phyloP scores from a whole-genome alignment of 768 basidiomycete genomes.

The Suillus lakei region DNA sequence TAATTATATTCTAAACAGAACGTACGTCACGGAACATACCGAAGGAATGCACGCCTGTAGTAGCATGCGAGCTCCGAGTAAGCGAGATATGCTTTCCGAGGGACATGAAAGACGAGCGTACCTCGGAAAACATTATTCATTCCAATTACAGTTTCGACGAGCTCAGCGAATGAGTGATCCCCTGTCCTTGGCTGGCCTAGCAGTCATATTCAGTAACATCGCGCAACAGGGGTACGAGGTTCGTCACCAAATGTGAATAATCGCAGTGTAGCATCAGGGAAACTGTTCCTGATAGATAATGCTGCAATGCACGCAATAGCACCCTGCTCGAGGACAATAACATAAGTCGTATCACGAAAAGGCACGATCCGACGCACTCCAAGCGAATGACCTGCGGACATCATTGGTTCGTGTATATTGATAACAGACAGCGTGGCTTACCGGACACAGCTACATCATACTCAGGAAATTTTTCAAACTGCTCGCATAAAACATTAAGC shows the following conservation, averaged over 20 bases:
- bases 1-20: not conserved
- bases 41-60: constrained; percentile 47
- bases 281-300: constrained; percentile 35
- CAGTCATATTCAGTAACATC: not conserved
- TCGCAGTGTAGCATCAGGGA: constrained; percentile 26
- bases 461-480: constrained; percentile 37
- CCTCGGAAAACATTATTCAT: constrained; percentile 46
- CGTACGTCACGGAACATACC: constrained; percentile 30
- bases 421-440: constrained; percentile 15
- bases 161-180: constrained; percentile 42
- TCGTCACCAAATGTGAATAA: constrained; percentile 53
- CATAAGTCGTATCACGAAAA: not conserved
- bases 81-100: not conserved
- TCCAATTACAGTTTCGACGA: constrained; percentile 45
- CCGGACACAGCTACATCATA: constrained; percentile 41
- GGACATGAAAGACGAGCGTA: constrained; percentile 17
- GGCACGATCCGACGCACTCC: constrained; percentile 31
- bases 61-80: constrained; percentile 10
- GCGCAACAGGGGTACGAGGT: not conserved
- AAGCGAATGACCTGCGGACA: constrained; percentile 42
- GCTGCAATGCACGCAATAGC: constrained; percentile 45
- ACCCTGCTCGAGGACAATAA: constrained; percentile 32
- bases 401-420: constrained; percentile 9
- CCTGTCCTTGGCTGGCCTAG: constrained; percentile 57
- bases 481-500: constrained; percentile 30